Conservation (phyloP, 176 grass and related monocot genomes). For the Musa acuminata region DNA sequence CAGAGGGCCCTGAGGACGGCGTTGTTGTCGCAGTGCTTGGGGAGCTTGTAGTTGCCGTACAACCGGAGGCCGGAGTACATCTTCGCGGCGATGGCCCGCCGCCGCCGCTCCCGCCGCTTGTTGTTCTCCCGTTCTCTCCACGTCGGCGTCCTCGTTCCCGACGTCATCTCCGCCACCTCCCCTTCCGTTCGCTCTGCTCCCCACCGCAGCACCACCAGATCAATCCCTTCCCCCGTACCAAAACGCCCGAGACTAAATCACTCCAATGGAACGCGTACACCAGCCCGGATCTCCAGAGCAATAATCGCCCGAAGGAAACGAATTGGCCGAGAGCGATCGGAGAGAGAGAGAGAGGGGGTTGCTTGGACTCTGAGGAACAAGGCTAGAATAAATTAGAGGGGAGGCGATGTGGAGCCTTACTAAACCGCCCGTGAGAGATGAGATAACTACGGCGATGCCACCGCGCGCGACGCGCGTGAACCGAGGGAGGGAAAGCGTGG, state of each 20-base stretch:
- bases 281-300: not conserved
- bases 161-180: constrained; percentile 4
- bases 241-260: not conserved
- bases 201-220: not conserved
- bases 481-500: no score
- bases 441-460: no score
- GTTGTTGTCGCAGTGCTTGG: constrained; percentile 35
- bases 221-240: not conserved
- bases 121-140: constrained; percentile 32
- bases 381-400: no score
- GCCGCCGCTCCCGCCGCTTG: constrained; percentile 26
- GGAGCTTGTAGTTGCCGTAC: constrained; percentile 26
- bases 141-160: constrained; percentile 21
- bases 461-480: no score
- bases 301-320: not conserved
- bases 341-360: no score
- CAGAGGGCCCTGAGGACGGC: constrained; percentile 25
- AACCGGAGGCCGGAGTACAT: constrained; percentile 19
- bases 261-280: not conserved
- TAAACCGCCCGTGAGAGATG: no score
- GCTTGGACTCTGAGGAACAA: no score
- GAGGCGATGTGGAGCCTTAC: no score
- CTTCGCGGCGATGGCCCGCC: constrained; percentile 25
- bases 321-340: no score
- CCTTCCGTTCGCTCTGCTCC: not conserved